Evolutionary conservation across 805 yeast species (phyloP).

Genomic region (Priceomyces carsonii): DNA sequence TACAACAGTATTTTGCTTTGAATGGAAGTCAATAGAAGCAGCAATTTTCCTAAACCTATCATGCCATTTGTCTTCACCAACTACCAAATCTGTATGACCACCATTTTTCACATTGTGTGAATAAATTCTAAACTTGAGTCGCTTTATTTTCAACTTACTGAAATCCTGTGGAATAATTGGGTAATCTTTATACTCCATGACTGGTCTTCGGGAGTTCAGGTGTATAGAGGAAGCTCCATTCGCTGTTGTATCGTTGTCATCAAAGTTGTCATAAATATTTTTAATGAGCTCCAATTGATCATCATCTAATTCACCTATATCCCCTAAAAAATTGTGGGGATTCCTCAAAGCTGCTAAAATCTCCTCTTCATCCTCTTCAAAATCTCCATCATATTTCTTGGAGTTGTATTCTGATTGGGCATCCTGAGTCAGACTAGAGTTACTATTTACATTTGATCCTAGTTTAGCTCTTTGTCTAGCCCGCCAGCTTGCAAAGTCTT

Average conservation of each 20-base stretch:
- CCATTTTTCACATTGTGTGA: conserved; percentile 50
- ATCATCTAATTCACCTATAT: conserved; percentile 17
- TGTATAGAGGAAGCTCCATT: conserved; percentile 1
- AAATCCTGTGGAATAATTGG: conserved; percentile 1
- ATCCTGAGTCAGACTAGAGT: not conserved
- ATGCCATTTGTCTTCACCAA: conserved; percentile 43
- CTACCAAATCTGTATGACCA: conserved; percentile 24
- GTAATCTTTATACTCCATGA: not conserved
- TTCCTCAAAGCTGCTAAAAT: conserved; percentile 5
- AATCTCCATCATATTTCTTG: conserved; percentile 3
- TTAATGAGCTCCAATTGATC: conserved; percentile 16
- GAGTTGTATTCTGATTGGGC: conserved; percentile 1
- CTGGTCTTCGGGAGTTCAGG: too few species aligned
- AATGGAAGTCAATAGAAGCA: conserved; percentile 37
- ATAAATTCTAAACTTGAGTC: conserved; percentile 26
- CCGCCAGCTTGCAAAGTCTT: conserved; percentile 1
- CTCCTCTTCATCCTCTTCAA: conserved; percentile 7
- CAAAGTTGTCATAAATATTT: conserved; percentile 12
- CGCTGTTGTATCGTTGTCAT: conserved; percentile 5
- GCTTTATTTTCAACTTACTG: conserved; percentile 1
- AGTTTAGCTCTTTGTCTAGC: not conserved
- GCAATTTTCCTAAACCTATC: conserved; percentile 34
- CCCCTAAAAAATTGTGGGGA: conserved; percentile 25
- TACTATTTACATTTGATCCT: not conserved
- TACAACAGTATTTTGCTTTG: conserved; percentile 32